These are phyloP conservation scores for Lachancea waltii DNA, from an alignment of 805 yeast genomes.

Conservation along the genomic window DNA sequence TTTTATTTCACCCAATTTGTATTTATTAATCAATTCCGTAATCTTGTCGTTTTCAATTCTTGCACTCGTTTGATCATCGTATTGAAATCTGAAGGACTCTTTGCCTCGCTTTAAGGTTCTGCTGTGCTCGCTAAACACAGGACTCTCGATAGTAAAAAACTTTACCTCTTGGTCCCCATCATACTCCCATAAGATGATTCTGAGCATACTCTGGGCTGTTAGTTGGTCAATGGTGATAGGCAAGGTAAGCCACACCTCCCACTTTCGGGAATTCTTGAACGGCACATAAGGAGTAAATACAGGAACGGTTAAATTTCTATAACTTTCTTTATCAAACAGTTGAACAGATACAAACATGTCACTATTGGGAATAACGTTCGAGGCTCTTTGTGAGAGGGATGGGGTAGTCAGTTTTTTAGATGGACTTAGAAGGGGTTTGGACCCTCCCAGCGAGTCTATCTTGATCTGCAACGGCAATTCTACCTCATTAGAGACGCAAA, in stretches of 20 bases:
- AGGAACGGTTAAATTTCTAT: conserved; percentile 44
- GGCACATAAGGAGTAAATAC: conserved; percentile 44
- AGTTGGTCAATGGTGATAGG: conserved; percentile 69
- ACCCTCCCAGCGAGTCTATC: conserved; percentile 43
- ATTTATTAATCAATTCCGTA: conserved; percentile 50
- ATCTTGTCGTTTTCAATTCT: conserved; percentile 28
- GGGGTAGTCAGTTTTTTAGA: conserved; percentile 46
- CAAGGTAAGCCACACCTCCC: conserved; percentile 69
- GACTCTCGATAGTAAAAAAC: conserved; percentile 56
- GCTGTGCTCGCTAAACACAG: conserved; percentile 49
- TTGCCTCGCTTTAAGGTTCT: conserved; percentile 65
- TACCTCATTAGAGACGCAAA: conserved; percentile 52
- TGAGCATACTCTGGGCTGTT: conserved; percentile 54
- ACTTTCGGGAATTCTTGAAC: conserved; percentile 41
- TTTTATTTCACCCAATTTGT: conserved; percentile 61
- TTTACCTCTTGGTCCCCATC: conserved; percentile 44
- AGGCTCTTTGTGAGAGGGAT: conserved; percentile 35
- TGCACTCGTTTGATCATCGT: conserved; percentile 29
- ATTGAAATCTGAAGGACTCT: conserved; percentile 46
- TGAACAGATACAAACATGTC: conserved; percentile 42
- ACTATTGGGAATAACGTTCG: conserved; percentile 33
- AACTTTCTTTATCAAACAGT: conserved; percentile 36
- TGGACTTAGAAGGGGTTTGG: conserved; percentile 35
- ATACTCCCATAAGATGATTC: conserved; percentile 63
- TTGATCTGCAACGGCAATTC: conserved; percentile 44